These are phyloP conservation scores for Annulohypoxylon moriforme DNA, from an alignment of 495 filamentous ascomycete species.

Conservation along the genomic window DNA sequence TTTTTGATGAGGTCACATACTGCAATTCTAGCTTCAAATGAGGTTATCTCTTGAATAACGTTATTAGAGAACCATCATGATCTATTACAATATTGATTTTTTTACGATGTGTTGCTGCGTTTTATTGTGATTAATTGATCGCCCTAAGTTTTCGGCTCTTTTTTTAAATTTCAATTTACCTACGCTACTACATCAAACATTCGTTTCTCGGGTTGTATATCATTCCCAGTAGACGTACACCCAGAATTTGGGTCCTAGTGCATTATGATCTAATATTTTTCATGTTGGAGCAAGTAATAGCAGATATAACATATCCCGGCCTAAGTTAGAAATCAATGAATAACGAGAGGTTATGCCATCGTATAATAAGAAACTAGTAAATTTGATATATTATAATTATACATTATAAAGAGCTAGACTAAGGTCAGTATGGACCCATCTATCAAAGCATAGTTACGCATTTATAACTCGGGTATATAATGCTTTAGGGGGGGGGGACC, in stretches of 20 bases:
- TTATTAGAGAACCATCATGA: slow-evolving; percentile 36
- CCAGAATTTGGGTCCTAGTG: too few relatives aligned
- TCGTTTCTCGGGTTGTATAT: too few relatives aligned
- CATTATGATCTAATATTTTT: too few relatives aligned
- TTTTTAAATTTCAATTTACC: too few relatives aligned
- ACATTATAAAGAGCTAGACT: not conserved
- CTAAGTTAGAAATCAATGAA: not conserved
- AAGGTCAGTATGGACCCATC: not conserved
- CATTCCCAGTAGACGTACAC: too few relatives aligned
- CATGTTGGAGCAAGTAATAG: not conserved
- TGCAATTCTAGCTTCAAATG: slow-evolving; percentile 26
- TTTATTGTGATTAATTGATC: not conserved
- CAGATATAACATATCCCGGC: not conserved
- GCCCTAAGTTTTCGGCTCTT: not conserved
- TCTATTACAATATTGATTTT: slow-evolving; percentile 4
- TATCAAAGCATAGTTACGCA: not conserved
- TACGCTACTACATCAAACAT: too few relatives aligned
- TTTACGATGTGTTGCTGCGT: not conserved
- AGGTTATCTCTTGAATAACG: slow-evolving; percentile 28
- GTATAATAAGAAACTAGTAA: not conserved
- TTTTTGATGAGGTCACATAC: slow-evolving; percentile 36
- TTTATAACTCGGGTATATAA: not conserved
- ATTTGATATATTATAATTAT: slow-evolving; percentile 15
- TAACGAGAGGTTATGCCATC: not conserved
- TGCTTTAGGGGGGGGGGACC: not conserved